These are phyloP conservation scores for Xerophyta viscosa DNA, from an alignment of 106 monocot species.

Conservation along the genomic window DNA sequence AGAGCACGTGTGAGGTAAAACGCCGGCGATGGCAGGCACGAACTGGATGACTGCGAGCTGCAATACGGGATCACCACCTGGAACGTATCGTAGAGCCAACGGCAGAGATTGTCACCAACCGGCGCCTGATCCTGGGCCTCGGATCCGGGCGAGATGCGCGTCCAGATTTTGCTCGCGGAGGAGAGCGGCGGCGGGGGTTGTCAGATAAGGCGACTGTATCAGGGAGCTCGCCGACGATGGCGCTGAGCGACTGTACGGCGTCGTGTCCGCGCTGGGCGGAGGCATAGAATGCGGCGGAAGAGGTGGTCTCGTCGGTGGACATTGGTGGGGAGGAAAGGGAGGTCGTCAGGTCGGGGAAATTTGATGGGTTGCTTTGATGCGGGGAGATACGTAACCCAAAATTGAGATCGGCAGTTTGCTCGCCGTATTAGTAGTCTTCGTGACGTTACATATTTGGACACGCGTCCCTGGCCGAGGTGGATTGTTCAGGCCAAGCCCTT, in stretches of 20 bases:
- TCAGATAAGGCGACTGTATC: slow-evolving; percentile 18
- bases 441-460: too few relatives aligned
- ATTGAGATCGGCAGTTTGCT: too few relatives aligned
- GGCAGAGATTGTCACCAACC: slow-evolving; percentile 60
- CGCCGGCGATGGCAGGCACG: slow-evolving; percentile 45
- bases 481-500: too few relatives aligned
- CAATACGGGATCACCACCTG: slow-evolving; percentile 39
- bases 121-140: slow-evolving; percentile 31
- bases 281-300: too few relatives aligned
- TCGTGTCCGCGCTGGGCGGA: slow-evolving; percentile 11
- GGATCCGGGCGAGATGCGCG: slow-evolving; percentile 33
- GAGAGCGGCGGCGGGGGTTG: slow-evolving; percentile 34
- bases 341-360: too few relatives aligned
- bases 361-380: too few relatives aligned
- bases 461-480: too few relatives aligned
- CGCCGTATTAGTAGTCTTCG: too few relatives aligned
- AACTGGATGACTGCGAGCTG: slow-evolving; percentile 57
- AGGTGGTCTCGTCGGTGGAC: too few relatives aligned
- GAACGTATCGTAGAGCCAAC: slow-evolving; percentile 75
- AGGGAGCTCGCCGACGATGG: slow-evolving; percentile 31
- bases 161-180: slow-evolving; percentile 27
- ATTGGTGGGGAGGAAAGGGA: too few relatives aligned
- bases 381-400: too few relatives aligned
- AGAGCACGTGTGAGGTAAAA: slow-evolving; percentile 49
- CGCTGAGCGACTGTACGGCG: slow-evolving; percentile 22